Evolutionary conservation across 2,329 filamentous ascomycete genomes (phyloP).

Genomic region (Talaromyces verruculosus): DNA sequence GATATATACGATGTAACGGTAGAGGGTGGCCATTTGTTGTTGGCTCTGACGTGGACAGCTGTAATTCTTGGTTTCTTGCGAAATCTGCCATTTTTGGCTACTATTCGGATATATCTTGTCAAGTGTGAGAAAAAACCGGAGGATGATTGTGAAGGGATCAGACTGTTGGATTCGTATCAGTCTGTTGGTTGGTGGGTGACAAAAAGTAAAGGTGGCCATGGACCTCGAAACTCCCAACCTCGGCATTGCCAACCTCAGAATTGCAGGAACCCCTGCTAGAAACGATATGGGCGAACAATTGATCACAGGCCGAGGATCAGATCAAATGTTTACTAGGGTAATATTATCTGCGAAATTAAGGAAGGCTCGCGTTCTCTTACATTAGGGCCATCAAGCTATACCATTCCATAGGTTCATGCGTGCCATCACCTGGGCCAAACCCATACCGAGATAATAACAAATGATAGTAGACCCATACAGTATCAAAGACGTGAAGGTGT

Average conservation of each 20-base stretch:
- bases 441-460: too few species aligned
- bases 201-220: not conserved
- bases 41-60: constrained; percentile 6
- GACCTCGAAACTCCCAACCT: not conserved
- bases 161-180: not conserved
- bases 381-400: too few species aligned
- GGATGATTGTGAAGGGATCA: not conserved
- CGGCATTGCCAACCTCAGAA: not conserved
- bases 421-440: too few species aligned
- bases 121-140: not conserved
- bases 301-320: too few species aligned
- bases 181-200: not conserved
- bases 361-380: too few species aligned
- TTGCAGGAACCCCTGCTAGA: too few species aligned
- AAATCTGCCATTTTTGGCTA: not conserved
- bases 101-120: not conserved
- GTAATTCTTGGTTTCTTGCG: not conserved
- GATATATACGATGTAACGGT: constrained; percentile 4
- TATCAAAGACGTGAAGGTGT: too few species aligned
- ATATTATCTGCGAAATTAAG: too few species aligned
- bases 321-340: too few species aligned
- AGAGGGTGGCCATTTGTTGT: not conserved
- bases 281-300: too few species aligned
- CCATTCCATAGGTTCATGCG: too few species aligned
- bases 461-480: too few species aligned